Base-by-base conservation (phyloP, 1,284 basidiomycete genomes). In the Rhodotorula sp. region DNA sequence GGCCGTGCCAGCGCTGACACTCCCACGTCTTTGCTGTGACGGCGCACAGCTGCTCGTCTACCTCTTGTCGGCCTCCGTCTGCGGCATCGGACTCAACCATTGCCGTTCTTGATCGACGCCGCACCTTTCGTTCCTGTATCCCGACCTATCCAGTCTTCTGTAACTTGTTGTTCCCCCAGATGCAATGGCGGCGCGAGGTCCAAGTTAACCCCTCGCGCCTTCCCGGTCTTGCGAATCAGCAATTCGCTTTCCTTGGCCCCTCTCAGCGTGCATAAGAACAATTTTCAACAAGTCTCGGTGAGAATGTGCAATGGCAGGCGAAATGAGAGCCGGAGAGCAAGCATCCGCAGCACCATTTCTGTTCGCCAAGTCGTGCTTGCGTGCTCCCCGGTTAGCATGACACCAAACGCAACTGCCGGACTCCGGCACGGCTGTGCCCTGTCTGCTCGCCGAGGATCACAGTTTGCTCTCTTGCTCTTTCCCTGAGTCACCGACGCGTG, bases 41-140 rank as follows among this genome's bases (percentile, higher is more conserved):
- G 38, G 38, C 38, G 38, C 38, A 8, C 62, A 63, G 62, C 66
- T 74, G 57, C 81, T 95, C 62, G 72, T 93, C 4, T 97, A 91
- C 84, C 81, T 95, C 62, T 82, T 95, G 70, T 82, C 88, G 28
- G 93, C 93, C 5, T 89, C 93, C 81, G 90, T 93, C 81, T 97
- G 93, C 79, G 93, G 93, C 14, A 87, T 88, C 2, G 87, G 86
- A 54, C 81, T 93, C 6, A 56, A 56, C 43, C 62, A 66, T 50
- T 52, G 43, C 28, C 57, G 67, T 2, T 66, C 56, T 16, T 58
- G 47, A 38, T 38, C 59, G 56, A 14, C 2, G 23, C 6, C 34
- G 8, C 34, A 14, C 10, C 21, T 5, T 26, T 19, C n/a, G 23
- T 19, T 59, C 34, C 48, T 59, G 43, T 52, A 52, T 28, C 45